Conservation (phyloP, 768 basidiomycete species). For the Lactarius tabidus region DNA sequence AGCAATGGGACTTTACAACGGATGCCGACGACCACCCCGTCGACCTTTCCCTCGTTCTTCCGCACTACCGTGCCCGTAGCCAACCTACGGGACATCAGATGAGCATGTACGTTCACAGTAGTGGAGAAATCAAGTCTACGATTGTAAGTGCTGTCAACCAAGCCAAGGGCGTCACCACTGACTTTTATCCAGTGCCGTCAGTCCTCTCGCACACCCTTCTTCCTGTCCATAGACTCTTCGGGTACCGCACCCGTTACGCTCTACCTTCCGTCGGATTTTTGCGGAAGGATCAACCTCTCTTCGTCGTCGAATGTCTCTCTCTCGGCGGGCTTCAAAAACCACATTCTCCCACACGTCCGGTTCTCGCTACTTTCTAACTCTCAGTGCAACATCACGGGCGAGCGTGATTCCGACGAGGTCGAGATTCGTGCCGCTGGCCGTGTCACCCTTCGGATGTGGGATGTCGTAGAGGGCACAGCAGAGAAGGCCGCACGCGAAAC, state of each 20-base stretch:
- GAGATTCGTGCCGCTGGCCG: constrained; percentile 56
- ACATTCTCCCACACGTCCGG: constrained; percentile 41
- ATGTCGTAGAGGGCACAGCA: constrained; percentile 58
- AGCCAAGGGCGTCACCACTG: background rate
- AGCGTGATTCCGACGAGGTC: constrained; percentile 48
- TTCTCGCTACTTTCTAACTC: constrained; percentile 30
- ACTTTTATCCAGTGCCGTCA: constrained; percentile 29
- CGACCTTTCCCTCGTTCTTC: constrained; percentile 65
- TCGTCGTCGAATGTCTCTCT: constrained; percentile 43
- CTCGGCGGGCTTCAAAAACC: constrained; percentile 72
- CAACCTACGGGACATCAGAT: constrained; percentile 71
- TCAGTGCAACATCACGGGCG: constrained; percentile 26
- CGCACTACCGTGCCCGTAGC: constrained; percentile 72
- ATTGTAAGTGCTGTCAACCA: constrained; percentile 47
- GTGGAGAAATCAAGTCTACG: constrained; percentile 61
- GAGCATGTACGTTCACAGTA: constrained; percentile 58
- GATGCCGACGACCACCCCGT: constrained; percentile 50
- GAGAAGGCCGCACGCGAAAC: constrained; percentile 61
- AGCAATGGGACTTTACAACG: constrained; percentile 58
- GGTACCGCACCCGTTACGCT: constrained; percentile 60
- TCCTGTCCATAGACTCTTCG: constrained; percentile 58
- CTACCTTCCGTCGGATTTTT: constrained; percentile 79
- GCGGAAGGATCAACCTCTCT: constrained; percentile 56
- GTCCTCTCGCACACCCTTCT: constrained; percentile 32
- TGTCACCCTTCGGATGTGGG: constrained; percentile 77